Percentiles rank a stretch among this genome's conserved stretches.
phyloP scores from a whole-genome alignment of 495 filamentous ascomycete genomes.

The Trichoderma orchidacearum region DNA sequence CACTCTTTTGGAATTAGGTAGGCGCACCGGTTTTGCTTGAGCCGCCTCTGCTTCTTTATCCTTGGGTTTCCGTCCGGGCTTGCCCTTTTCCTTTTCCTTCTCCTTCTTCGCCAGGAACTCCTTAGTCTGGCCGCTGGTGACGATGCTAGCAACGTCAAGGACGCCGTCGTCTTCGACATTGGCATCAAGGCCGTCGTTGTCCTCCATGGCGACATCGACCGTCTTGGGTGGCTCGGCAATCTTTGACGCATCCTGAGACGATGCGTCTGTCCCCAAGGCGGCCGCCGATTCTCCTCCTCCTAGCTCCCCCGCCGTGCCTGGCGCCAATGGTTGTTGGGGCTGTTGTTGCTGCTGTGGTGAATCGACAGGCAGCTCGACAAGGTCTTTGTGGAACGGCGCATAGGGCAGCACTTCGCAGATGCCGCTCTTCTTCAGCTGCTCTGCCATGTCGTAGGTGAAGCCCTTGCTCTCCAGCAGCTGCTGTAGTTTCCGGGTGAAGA shows the following conservation, averaged over 20 bases:
- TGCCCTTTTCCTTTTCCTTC: conserved; percentile 68
- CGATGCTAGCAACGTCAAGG: conserved; percentile 86
- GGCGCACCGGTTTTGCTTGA: conserved; percentile 37
- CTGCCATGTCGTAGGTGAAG: conserved; percentile 79
- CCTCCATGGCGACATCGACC: conserved; percentile 33
- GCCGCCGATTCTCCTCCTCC: neutral
- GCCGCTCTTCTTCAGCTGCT: conserved; percentile 79
- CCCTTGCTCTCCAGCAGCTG: conserved; percentile 54
- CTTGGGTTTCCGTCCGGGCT: conserved; percentile 28
- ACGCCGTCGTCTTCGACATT: conserved; percentile 63
- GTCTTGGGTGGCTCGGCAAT: conserved; percentile 15
- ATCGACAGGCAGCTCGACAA: conserved; percentile 43
- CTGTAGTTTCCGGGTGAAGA: conserved; percentile 66
- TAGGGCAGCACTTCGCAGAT: conserved; percentile 80
- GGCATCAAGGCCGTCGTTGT: conserved; percentile 31
- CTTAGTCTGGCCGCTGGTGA: conserved; percentile 76
- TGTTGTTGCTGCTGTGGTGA: conserved; percentile 25
- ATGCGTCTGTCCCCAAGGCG: neutral
- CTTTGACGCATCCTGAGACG: conserved; percentile 16
- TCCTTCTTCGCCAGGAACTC: conserved; percentile 88
- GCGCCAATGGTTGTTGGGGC: conserved; percentile 16
- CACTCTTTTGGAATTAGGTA: conserved; percentile 73
- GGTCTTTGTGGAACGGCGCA: conserved; percentile 39
- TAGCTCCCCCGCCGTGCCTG: conserved; percentile 5
- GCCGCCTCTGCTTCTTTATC: conserved; percentile 47